Conservation (phyloP, 805 yeast genomes). For the Myxozyma monticola region DNA sequence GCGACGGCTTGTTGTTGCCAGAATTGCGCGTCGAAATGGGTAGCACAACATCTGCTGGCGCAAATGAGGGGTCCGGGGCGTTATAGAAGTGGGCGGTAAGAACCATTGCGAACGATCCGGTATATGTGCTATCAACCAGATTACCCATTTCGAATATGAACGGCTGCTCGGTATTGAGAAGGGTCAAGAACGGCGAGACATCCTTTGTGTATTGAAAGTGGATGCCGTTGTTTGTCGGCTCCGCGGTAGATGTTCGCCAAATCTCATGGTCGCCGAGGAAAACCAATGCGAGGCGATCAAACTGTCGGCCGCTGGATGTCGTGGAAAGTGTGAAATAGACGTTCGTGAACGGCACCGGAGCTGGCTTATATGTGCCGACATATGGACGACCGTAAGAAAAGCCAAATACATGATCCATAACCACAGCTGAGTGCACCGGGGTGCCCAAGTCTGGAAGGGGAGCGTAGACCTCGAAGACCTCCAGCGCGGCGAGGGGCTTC, state of each 20-base stretch:
- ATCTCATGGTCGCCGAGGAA: conserved; percentile 55
- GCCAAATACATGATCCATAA: conserved; percentile 37
- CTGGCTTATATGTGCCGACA: conserved; percentile 38
- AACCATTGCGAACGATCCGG: conserved; percentile 60
- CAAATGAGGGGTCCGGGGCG: conserved; percentile 12
- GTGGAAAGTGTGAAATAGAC: conserved; percentile 40
- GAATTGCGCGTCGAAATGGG: conserved; percentile 18
- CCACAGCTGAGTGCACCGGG: conserved; percentile 20
- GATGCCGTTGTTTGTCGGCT: conserved; percentile 57
- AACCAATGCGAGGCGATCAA: conserved; percentile 43
- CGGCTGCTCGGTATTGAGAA: conserved; percentile 49
- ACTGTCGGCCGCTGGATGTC: conserved; percentile 40
- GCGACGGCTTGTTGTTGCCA: conserved; percentile 29
- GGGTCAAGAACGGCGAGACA: conserved; percentile 52
- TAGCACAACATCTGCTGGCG: conserved; percentile 15
- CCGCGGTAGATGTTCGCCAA: conserved; percentile 86
- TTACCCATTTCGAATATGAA: conserved; percentile 66
- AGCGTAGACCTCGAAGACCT: conserved; percentile 33
- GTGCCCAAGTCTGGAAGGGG: conserved; percentile 13
- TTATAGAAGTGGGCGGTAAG: conserved; percentile 54
- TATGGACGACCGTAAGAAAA: conserved; percentile 41
- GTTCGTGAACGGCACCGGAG: conserved; percentile 39
- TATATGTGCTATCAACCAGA: conserved; percentile 48
- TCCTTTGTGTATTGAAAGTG: conserved; percentile 63
- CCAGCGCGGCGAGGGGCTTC: conserved; percentile 10